Base-by-base conservation (phyloP, 805 yeast species). In the Candida chilensis region DNA sequence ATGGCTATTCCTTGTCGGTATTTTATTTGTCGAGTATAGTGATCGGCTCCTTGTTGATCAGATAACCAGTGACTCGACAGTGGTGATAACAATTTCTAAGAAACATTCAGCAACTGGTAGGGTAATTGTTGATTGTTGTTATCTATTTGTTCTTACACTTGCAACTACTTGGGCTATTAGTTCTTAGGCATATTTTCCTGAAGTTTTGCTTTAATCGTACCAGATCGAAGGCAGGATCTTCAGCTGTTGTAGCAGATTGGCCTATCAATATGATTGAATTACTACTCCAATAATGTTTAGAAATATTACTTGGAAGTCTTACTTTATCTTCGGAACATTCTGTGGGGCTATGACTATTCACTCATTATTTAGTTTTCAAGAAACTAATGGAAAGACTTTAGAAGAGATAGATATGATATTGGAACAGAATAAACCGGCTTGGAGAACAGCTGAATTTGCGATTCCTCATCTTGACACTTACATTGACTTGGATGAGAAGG, bases 251-350 rank as follows among this genome's bases (percentile, higher is more conserved):
- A n/a, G n/a, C n/a, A n/a, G n/a, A n/a, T n/a, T 61, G 61, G 33
- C 67, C 67, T 36, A 57, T 62, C 48, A 67, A 65, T 34, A 60
- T 62, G 67, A 60, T 56, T 42, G 54, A n/a, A n/a, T n/a, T n/a
- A n/a, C n/a, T n/a, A n/a, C 66, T 22, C 68, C 68, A 27, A 41
- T 58, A 13, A 50, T 64, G 2, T 62, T 62, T 50, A 39, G 45
- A 35, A 60, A 54, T 47, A 58, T 62, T 32, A 39, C 54, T 20
- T 60, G 66, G 65, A 60, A 52, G 40, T 58, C 65, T 16, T 62
- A 62, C 42, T 37, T 48, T 28, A 50, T 62, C 33, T 62, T 53
- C 37, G 67, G 54, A 30, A 39, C 44, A n/a, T 55, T 52, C 46
- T 59, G 66, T 49, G 42, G 38, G 13, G 48, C 46, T 33, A 60